Evolutionary conservation across 1,284 basidiomycete species (phyloP).

Genomic region (Flammula alnicola): DNA sequence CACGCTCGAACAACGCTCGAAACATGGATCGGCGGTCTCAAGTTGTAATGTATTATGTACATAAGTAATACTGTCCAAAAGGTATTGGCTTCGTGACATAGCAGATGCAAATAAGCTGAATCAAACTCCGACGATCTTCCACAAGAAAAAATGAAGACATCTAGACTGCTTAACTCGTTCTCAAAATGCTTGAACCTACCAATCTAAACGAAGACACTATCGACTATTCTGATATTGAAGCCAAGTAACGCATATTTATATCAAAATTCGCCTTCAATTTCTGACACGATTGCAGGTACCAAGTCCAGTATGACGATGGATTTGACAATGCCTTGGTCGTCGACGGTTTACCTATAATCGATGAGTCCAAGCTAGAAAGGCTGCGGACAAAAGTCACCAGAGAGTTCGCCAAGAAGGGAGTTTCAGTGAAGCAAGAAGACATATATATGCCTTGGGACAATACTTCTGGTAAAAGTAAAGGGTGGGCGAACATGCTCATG

Average conservation of each 20-base stretch:
- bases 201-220: slow-evolving; percentile 68
- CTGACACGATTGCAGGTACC: slow-evolving; percentile 59
- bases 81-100: neutral
- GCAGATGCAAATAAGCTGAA: slow-evolving; percentile 14
- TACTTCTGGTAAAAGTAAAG: slow-evolving; percentile 80
- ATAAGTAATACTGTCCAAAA: too few relatives aligned
- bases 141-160: slow-evolving; percentile 21
- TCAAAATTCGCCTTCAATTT: slow-evolving; percentile 2
- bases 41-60: too few relatives aligned
- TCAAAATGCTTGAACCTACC: slow-evolving; percentile 43
- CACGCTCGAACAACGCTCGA: too few relatives aligned
- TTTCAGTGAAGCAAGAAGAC: slow-evolving; percentile 75
- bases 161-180: slow-evolving; percentile 6
- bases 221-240: slow-evolving; percentile 94
- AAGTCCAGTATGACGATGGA: slow-evolving; percentile 78
- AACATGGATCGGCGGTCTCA: too few relatives aligned
- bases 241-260: slow-evolving; percentile 65
- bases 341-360: slow-evolving; percentile 87
- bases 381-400: slow-evolving; percentile 81
- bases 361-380: slow-evolving; percentile 79
- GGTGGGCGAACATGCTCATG: slow-evolving; percentile 59
- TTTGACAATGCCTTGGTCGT: slow-evolving; percentile 89
- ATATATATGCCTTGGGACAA: slow-evolving; percentile 89
- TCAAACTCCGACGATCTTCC: slow-evolving; percentile 20
- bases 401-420: slow-evolving; percentile 82